A percentile compares a stretch with the other conserved stretches of the same genome.
phyloP scores from a whole-genome alignment of 345 rosid species.

The Salix dunnii region DNA sequence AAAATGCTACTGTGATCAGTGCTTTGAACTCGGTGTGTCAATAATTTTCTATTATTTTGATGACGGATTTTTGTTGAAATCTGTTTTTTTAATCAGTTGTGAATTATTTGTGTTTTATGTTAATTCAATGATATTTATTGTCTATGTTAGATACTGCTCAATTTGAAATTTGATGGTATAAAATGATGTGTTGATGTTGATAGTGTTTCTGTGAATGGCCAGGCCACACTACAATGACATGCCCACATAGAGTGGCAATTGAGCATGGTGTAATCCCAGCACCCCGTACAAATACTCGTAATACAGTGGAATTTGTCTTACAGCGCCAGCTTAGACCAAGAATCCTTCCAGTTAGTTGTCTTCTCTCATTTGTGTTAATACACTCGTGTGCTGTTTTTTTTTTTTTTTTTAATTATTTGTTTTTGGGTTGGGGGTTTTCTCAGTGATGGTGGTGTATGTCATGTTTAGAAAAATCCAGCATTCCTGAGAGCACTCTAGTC shows the following conservation, averaged over 20 bases:
- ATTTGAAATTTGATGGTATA: not conserved
- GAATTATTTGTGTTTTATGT: not conserved
- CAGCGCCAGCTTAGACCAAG: conserved; percentile 66
- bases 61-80: not conserved
- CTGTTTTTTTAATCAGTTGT: not conserved
- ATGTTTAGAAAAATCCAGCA: not conserved
- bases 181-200: not conserved
- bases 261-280: conserved; percentile 62
- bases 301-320: conserved; percentile 62
- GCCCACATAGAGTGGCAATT: conserved; percentile 74
- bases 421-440: not conserved
- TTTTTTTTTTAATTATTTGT: not conserved
- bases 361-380: not conserved
- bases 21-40: not conserved
- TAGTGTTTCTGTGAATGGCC: not conserved
- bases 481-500: not conserved
- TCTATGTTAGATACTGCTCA: not conserved
- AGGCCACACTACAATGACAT: conserved; percentile 89
- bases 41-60: too few relatives aligned
- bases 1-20: not conserved
- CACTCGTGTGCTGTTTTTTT: not conserved
- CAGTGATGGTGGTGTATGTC: not conserved
- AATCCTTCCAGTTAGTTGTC: conserved; percentile 40
- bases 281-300: conserved; percentile 49
- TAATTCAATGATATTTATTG: not conserved